Percentiles rank a stretch among this genome's conserved stretches.
These are phyloP conservation scores for Penicillium roqueforti DNA, from an alignment of 495 filamentous ascomycete genomes.

Conservation along the genomic window DNA sequence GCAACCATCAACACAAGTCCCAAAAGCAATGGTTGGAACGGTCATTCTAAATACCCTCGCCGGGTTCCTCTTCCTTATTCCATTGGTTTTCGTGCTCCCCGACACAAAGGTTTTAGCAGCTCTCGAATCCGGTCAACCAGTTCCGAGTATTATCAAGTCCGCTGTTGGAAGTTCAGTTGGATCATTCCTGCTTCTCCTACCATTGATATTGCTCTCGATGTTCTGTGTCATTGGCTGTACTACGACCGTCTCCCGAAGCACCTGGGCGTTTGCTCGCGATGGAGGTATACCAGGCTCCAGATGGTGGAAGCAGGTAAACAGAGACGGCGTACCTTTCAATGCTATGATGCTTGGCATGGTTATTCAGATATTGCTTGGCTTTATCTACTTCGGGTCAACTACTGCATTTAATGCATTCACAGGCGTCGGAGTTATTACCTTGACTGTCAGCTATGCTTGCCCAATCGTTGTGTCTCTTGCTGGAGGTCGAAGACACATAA, in stretches of 20 bases:
- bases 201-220: conserved; percentile 61
- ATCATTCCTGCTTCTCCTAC: conserved; percentile 60
- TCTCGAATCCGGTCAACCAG: conserved; percentile 50
- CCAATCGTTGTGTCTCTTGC: conserved; percentile 50
- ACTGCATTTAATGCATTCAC: conserved; percentile 58
- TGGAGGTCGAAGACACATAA: conserved; percentile 43
- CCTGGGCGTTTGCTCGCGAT: conserved; percentile 61
- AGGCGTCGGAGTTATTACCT: conserved; percentile 53
- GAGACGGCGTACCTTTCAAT: conserved; percentile 46
- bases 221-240: conserved; percentile 60
- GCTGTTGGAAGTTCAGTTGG: conserved; percentile 34
- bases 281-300: conserved; percentile 56
- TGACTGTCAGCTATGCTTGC: conserved; percentile 51
- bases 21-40: conserved; percentile 60
- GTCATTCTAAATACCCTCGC: conserved; percentile 59
- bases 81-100: conserved; percentile 58
- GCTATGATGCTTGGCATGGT: conserved; percentile 48
- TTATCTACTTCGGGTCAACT: conserved; percentile 54
- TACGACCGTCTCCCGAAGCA: conserved; percentile 63
- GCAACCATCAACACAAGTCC: conserved; percentile 54
- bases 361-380: conserved; percentile 50
- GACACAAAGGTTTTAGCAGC: conserved; percentile 45
- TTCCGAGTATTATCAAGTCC: conserved; percentile 17
- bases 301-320: conserved; percentile 52
- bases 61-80: conserved; percentile 59